phyloP scores from a whole-genome alignment of 495 filamentous ascomycete species.

The Tuber calosporum region DNA sequence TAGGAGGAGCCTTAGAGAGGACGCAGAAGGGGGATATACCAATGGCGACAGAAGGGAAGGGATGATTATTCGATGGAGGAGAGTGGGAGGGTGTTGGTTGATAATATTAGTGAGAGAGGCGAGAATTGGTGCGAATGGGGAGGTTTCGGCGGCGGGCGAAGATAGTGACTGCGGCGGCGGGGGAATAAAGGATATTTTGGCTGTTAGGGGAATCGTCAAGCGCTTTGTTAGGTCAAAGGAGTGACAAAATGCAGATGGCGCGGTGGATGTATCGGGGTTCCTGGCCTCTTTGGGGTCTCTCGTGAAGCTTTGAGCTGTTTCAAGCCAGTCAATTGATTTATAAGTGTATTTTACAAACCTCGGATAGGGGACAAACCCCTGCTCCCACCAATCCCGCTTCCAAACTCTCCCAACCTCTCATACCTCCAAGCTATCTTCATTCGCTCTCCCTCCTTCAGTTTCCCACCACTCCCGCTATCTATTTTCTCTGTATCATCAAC shows the following conservation, averaged over 20 bases:
- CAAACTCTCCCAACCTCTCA: conserved; percentile 68
- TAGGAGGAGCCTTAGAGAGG: conserved; percentile 63
- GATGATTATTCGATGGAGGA: conserved; percentile 74
- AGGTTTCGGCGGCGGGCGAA: background rate
- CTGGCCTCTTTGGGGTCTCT: background rate
- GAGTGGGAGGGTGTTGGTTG: conserved; percentile 50
- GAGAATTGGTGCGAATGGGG: conserved; percentile 50
- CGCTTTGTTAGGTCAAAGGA: conserved; percentile 83
- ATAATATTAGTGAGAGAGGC: conserved; percentile 55
- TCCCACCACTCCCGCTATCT: conserved; percentile 45
- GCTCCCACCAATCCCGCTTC: conserved; percentile 52
- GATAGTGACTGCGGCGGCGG: conserved; percentile 16
- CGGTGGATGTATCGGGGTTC: conserved; percentile 2
- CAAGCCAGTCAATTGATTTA: conserved; percentile 5
- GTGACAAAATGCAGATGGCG: conserved; percentile 63
- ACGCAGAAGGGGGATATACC: conserved; percentile 62
- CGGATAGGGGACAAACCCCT: conserved; percentile 21
- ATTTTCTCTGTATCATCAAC: conserved; percentile 46
- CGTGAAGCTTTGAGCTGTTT: conserved; percentile 11
- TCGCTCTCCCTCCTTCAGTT: conserved; percentile 51
- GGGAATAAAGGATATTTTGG: conserved; percentile 55
- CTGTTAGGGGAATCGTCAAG: conserved; percentile 53
- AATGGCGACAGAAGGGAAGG: conserved; percentile 78
- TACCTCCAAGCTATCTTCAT: conserved; percentile 99
- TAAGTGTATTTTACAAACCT: background rate